Conservation (phyloP, 768 basidiomycete species). For the Tricholoma flavovirens region DNA sequence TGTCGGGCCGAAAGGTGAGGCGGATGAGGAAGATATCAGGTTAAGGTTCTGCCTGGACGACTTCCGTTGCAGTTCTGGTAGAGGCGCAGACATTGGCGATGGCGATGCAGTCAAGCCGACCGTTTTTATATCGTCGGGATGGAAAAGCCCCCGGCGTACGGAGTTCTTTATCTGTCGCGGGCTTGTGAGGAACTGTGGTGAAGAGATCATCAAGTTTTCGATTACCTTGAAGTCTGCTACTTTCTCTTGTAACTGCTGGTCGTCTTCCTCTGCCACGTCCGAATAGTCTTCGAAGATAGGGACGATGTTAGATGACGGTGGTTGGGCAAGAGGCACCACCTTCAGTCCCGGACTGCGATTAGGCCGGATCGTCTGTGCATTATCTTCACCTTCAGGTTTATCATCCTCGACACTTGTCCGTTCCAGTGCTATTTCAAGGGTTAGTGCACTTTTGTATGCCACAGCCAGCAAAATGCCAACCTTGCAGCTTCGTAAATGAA, state of each 20-base stretch:
- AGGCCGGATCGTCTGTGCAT: slow-evolving; percentile 76
- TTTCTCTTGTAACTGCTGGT: slow-evolving; percentile 61
- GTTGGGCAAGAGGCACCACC: slow-evolving; percentile 48
- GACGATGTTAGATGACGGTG: slow-evolving; percentile 55
- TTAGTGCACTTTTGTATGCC: neutral
- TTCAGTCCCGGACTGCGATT: slow-evolving; percentile 60
- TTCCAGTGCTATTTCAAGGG: slow-evolving; percentile 47
- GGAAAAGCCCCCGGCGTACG: slow-evolving; percentile 70
- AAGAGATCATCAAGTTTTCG: neutral
- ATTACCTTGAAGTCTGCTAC: slow-evolving; percentile 79
- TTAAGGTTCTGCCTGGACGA: slow-evolving; percentile 49
- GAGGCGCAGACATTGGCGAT: slow-evolving; percentile 62
- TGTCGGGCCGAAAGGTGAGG: slow-evolving; percentile 24
- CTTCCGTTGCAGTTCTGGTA: slow-evolving; percentile 50
- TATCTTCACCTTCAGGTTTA: slow-evolving; percentile 56
- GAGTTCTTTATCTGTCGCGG: slow-evolving; percentile 61
- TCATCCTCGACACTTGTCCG: slow-evolving; percentile 55
- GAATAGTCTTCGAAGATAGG: slow-evolving; percentile 90
- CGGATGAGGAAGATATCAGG: slow-evolving; percentile 29
- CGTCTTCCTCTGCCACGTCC: slow-evolving; percentile 76
- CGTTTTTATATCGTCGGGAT: slow-evolving; percentile 85
- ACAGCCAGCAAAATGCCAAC: slow-evolving; percentile 19
- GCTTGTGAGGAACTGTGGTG: neutral
- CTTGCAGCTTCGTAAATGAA: slow-evolving; percentile 79
- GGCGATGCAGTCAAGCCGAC: slow-evolving; percentile 52